Percentiles rank a stretch among this genome's conserved stretches.
Evolutionary conservation across 1,284 basidiomycete species (phyloP).

Genomic region (Sphaerobolus stellatus): DNA sequence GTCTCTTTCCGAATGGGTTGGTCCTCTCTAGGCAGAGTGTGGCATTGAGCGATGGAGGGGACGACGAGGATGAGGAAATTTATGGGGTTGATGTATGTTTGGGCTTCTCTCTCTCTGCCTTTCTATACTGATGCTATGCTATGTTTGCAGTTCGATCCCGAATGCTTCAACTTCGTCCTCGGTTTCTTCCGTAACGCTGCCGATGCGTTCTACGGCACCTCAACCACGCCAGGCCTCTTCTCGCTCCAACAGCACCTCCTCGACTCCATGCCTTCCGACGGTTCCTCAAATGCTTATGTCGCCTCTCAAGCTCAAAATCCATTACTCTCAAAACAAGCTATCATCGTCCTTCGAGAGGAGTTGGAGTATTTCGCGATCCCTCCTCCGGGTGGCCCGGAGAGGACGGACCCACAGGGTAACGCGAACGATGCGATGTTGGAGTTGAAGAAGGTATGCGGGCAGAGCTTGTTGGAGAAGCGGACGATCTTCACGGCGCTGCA

Average conservation of each 20-base stretch:
- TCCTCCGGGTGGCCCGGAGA: slow-evolving; percentile 58
- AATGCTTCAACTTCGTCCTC: slow-evolving; percentile 92
- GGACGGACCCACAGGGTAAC: slow-evolving; percentile 73
- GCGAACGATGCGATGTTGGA: slow-evolving; percentile 75
- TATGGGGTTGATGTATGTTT: slow-evolving; percentile 91
- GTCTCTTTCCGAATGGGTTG: slow-evolving; percentile 96
- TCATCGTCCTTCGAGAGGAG: slow-evolving; percentile 97
- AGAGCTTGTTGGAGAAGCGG: slow-evolving; percentile 83
- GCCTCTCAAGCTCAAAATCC: slow-evolving; percentile 75
- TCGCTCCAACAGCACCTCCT: slow-evolving; percentile 78
- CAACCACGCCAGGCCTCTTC: slow-evolving; percentile 70
- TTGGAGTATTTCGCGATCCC: slow-evolving; percentile 98
- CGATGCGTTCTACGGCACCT: slow-evolving; percentile 89
- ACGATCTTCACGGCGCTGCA: slow-evolving; percentile 98
- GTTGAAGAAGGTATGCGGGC: slow-evolving; percentile 82
- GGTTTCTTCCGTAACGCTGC: slow-evolving; percentile 88
- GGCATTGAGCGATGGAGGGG: slow-evolving; percentile 67
- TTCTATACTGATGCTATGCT: slow-evolving; percentile 10
- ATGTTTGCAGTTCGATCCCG: slow-evolving; percentile 83
- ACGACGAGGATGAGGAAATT: slow-evolving; percentile 86
- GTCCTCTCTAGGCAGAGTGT: slow-evolving; percentile 87
- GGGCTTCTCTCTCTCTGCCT: slow-evolving; percentile 14
- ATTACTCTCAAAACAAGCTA: slow-evolving; percentile 92
- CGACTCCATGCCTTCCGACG: slow-evolving; percentile 61
- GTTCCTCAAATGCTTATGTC: too few species aligned